Base-by-base conservation (phyloP, 2,329 filamentous ascomycete species). In the Curvularia sp. region DNA sequence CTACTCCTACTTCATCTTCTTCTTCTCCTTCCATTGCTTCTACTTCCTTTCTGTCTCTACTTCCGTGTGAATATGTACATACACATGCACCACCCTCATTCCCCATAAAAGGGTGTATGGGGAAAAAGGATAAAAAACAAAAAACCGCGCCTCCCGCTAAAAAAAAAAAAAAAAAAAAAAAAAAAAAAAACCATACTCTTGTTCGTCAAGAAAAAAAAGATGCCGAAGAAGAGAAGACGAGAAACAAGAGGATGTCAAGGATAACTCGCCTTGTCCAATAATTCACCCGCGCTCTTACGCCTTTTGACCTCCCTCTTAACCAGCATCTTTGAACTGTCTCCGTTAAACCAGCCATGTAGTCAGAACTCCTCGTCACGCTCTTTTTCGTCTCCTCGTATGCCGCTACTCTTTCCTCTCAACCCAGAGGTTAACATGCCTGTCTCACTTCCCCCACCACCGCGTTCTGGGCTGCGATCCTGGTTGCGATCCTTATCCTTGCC, bases 281-380 rank as follows among this genome's bases (percentile, higher is more conserved):
- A 28, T 59, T 75, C 72, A 2, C 70, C 67, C 25, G 70, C 71
- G 47, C 73, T 75, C 63, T 73, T 74, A 19, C 73, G 53, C 13
- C 73, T 43, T 55, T 65, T 65, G 28, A 75, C 50, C 46, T 75
- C 73, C 15, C 66, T 60, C 50, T 61, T 61, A 2, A 54, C 59
- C 12, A 64, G 23, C 18, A 43, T 42, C 39, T 47, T 50, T 1
- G 61, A 51, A 50, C 58, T 67, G 30, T 64, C 63, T n/a, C 72
- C 73, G 1, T 68, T 66, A 32, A 74, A 76, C 73, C 72, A 75
- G 42, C 71, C 73, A 71, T 74, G 66, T 68, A 75, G 69, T 76
- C 75, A 74, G 61, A 72, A 71, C 25, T 76, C 70, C 18, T 71
- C 71, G 34, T 69, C 69, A 19, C 19, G 56, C 49, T 41, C 50